A percentile compares a stretch with the other conserved stretches of the same genome.
Conservation (phyloP, 176 grass and related monocot genomes). For the Carex myosuroides region DNA sequence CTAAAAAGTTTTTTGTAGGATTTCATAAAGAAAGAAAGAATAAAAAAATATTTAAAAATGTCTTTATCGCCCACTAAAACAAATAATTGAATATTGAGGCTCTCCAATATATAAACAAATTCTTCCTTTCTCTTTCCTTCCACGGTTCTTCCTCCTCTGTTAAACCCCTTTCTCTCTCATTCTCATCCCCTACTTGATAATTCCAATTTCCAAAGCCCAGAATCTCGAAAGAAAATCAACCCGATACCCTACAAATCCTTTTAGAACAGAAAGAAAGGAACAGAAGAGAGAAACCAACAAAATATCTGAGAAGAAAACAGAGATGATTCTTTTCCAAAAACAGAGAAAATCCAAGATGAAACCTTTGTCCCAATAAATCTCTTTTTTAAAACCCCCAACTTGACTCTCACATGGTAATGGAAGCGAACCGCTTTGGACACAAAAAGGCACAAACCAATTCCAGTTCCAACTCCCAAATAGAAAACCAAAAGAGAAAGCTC, state of each 20-base stretch:
- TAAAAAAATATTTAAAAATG: background rate
- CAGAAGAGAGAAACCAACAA: slow-evolving; percentile 8
- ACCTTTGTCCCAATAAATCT: slow-evolving; percentile 22
- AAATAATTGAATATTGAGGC: slow-evolving; percentile 4
- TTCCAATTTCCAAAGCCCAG: background rate
- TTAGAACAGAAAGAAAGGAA: background rate
- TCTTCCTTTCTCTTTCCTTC: slow-evolving; percentile 15
- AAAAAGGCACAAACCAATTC: slow-evolving; percentile 2
- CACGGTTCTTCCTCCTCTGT: slow-evolving; percentile 3
- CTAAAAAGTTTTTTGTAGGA: background rate
- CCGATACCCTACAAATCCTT: background rate
- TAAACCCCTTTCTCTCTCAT: slow-evolving; percentile 3
- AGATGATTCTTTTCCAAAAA: slow-evolving; percentile 57
- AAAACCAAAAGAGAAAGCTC: slow-evolving; percentile 49
- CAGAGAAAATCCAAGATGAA: slow-evolving; percentile 55
- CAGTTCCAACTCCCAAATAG: background rate
- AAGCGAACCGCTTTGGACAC: slow-evolving; percentile 25
- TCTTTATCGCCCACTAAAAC: slow-evolving; percentile 12
- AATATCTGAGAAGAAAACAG: background rate
- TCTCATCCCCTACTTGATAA: background rate
- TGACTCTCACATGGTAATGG: slow-evolving; percentile 37
- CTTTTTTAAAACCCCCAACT: background rate
- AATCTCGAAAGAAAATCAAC: background rate
- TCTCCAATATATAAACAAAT: slow-evolving; percentile 11
- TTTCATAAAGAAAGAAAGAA: background rate